phyloP scores from a whole-genome alignment of 306 rosid genomes.

The Rosa lucieae region DNA sequence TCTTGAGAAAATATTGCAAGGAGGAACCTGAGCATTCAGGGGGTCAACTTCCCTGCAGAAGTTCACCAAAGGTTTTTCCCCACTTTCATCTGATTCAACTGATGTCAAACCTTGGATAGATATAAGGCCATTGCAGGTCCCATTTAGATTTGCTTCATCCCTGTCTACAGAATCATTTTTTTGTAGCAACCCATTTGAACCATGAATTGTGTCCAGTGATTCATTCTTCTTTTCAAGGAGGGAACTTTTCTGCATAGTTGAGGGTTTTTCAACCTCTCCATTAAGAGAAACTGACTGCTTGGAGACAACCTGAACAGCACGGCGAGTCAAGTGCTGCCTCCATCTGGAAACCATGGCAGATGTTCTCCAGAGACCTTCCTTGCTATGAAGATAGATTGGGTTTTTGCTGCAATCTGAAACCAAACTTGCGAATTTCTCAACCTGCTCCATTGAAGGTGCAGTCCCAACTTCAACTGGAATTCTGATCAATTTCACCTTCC shows the following conservation, averaged over 20 bases:
- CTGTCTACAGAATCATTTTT: constrained; percentile 22
- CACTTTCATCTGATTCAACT: constrained; percentile 38
- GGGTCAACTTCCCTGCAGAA: constrained; percentile 55
- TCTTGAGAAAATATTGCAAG: constrained; percentile 67
- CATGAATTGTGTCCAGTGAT: constrained; percentile 31
- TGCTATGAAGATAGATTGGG: constrained; percentile 86
- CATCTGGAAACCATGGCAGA: constrained; percentile 95
- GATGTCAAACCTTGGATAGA: constrained; percentile 38
- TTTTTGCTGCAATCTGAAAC: constrained; percentile 73
- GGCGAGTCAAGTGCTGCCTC: constrained; percentile 67
- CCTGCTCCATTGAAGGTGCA: constrained; percentile 83
- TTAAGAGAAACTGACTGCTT: constrained; percentile 43
- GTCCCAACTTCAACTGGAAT: constrained; percentile 80
- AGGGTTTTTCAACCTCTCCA: constrained; percentile 42
- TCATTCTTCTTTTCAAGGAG: constrained; percentile 33
- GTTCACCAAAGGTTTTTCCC: constrained; percentile 23
- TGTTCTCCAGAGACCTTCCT: constrained; percentile 86
- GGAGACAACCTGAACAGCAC: constrained; percentile 38
- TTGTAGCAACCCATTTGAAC: constrained; percentile 33
- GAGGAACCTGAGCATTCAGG: constrained; percentile 78
- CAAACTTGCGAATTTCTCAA: constrained; percentile 69
- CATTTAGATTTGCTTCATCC: constrained; percentile 35
- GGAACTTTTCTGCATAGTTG: constrained; percentile 27
- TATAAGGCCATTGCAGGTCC: constrained; percentile 31
- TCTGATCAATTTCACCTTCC: constrained; percentile 63